These are phyloP conservation scores for Cymodocea nodosa DNA, from an alignment of 116 monocot species.

Conservation along the genomic window DNA sequence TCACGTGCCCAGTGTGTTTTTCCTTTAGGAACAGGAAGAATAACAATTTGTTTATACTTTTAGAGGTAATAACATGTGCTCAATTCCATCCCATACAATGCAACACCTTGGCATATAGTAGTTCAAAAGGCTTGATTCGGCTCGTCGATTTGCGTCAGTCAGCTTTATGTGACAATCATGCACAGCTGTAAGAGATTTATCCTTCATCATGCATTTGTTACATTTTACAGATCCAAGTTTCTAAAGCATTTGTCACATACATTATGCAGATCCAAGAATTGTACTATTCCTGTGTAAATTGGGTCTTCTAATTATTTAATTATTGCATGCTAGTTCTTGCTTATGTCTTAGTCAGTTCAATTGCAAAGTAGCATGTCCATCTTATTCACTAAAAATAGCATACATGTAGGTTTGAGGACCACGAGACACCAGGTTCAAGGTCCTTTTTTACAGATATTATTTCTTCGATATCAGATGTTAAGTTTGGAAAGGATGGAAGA, in stretches of 20 bases:
- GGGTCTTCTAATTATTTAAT: background rate
- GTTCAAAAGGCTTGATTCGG: constrained; percentile 72
- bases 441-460: constrained; percentile 87
- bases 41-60: constrained; percentile 5
- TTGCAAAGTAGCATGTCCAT: background rate
- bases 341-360: background rate
- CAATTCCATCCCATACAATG: constrained; percentile 83
- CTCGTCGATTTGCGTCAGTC: constrained; percentile 15
- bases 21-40: too few species aligned
- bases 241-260: background rate
- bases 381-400: background rate
- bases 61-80: constrained; percentile 89
- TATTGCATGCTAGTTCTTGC: background rate
- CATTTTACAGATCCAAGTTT: background rate
- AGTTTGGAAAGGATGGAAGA: constrained; percentile 72
- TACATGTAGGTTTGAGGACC: constrained; percentile 65
- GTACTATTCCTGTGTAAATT: too few species aligned
- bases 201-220: background rate
- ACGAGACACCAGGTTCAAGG: constrained; percentile 54
- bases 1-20: too few species aligned
- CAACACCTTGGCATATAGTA: constrained; percentile 87
- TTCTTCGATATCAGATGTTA: constrained; percentile 84
- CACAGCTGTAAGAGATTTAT: constrained; percentile 7
- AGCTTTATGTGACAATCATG: constrained; percentile 15
- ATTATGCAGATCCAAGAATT: background rate